Base-by-base conservation (phyloP, 305 asterid species). In the Coffea humblotiana region DNA sequence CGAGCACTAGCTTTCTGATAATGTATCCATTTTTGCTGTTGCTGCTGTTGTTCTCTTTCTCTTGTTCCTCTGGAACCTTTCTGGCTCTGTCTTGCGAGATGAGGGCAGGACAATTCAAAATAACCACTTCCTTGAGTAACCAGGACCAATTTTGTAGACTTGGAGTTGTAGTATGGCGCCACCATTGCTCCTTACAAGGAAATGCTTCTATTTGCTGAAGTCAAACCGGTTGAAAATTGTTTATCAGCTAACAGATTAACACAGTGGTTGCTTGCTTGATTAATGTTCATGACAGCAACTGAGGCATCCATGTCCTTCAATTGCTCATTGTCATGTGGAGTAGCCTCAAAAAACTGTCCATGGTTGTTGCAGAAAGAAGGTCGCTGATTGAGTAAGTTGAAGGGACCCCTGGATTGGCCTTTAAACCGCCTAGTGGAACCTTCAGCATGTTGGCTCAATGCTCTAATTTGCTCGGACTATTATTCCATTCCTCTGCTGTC, bases 101-200 rank as follows among this genome's bases (percentile, higher is more conserved):
- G 88, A 27, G 92, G 92, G 54, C 92, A 87, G 7, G 87, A 88
- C 89, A 90, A 86, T 76, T 88, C 90, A 16, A 80, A 79, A 12
- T 80, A 69, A 3, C 89, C 92, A 0, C 27, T 77, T 52, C 92
- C 94, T 71, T 83, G 85, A 0, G 78, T 76, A 8, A 83, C 88
- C 19, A 80, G 29, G 12, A 79, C 89, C 48, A 90, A 7, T 52
- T 60, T 84, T 18, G 94, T 86, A 0, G 92, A 76, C 87, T 78
- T 86, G 9, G 94, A 80, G 21, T 86, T 83, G 83, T 85, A 86
- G 67, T 73, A 79, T 6, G 91, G 92, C 6, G 78, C 83, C 3
- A 80, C 23, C 94, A 90, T 90, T 21, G 85, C 91, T n/a, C 91
- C 92, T 92, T 90, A 45, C 65, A 73, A 21, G 16, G 25, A 63